phyloP scores from a whole-genome alignment of 768 basidiomycete species.

The Auriculariales sp. region DNA sequence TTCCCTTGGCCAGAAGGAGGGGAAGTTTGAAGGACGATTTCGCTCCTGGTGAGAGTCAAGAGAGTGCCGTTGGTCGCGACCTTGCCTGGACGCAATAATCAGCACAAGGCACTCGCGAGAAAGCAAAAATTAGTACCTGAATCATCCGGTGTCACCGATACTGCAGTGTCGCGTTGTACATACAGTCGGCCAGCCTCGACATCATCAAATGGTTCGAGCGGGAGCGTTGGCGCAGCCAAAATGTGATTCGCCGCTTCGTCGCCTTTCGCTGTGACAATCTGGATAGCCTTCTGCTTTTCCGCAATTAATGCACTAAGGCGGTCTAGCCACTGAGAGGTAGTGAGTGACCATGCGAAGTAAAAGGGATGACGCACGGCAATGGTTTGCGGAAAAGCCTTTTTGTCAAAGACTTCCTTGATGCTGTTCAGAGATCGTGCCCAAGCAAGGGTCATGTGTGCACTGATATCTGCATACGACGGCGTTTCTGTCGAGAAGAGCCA shows the following conservation, averaged over 20 bases:
- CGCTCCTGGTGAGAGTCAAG: background rate
- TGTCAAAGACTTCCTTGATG: slow-evolving; percentile 23
- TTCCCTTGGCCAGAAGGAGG: background rate
- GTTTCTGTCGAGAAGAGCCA: slow-evolving; percentile 43
- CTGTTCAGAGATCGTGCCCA: slow-evolving; percentile 28
- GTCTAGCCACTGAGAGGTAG: slow-evolving; percentile 28
- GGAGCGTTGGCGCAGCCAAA: slow-evolving; percentile 20
- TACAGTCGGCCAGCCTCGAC: slow-evolving; percentile 28
- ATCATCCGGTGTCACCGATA: slow-evolving; percentile 33
- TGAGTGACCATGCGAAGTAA: background rate
- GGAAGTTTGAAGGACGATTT: background rate
- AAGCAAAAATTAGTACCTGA: slow-evolving; percentile 21
- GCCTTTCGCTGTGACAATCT: slow-evolving; percentile 20
- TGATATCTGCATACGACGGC: slow-evolving; percentile 38
- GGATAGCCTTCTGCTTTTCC: slow-evolving; percentile 14
- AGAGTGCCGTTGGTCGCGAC: background rate
- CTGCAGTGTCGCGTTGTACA: slow-evolving; percentile 22
- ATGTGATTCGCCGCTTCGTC: slow-evolving; percentile 29
- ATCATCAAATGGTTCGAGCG: slow-evolving; percentile 29
- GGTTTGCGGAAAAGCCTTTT: slow-evolving; percentile 22
- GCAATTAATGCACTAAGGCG: slow-evolving; percentile 24
- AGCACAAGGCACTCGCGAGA: background rate
- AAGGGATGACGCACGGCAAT: slow-evolving; percentile 21
- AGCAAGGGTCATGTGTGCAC: slow-evolving; percentile 31
- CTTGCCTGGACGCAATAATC: background rate